A percentile compares a stretch with the other conserved stretches of the same genome.
phyloP scores from a whole-genome alignment of 139 green algal genomes.

The Coelastrella sp. region DNA sequence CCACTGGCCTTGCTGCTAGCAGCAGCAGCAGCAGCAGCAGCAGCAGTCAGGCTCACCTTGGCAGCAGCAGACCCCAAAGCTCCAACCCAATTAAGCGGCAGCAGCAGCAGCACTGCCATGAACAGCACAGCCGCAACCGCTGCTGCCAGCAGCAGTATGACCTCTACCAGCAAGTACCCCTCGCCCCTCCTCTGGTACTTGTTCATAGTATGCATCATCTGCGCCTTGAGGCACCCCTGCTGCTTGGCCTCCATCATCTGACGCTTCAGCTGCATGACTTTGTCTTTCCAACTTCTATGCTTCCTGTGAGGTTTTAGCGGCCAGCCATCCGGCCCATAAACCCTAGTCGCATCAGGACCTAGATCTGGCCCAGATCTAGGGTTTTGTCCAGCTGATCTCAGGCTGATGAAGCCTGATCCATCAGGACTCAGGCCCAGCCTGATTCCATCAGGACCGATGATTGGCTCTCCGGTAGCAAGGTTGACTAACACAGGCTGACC shows the following conservation, averaged over 20 bases:
- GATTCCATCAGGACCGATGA: not conserved
- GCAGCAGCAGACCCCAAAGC: not conserved
- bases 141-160: not conserved
- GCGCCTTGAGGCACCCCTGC: not conserved
- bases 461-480: not conserved
- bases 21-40: not conserved
- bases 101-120: slow-evolving; percentile 18
- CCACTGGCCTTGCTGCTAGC: not conserved
- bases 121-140: not conserved
- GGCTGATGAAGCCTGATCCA: slow-evolving; percentile 13
- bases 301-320: not conserved
- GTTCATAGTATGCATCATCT: not conserved
- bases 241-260: not conserved
- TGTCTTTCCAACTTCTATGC: not conserved
- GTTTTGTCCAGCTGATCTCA: not conserved
- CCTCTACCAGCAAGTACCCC: not conserved
- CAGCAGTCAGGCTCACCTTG: not conserved
- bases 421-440: slow-evolving; percentile 11
- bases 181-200: not conserved
- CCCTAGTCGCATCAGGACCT: not conserved
- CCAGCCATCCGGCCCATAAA: slow-evolving; percentile 1
- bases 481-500: not conserved
- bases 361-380: not conserved
- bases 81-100: slow-evolving; percentile 2
- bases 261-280: not conserved